Evolutionary conservation across 305 asterid genomes (phyloP), one percentile per base, ranked within the genome.

Genomic region (Caryopteris hybrid): DNA sequence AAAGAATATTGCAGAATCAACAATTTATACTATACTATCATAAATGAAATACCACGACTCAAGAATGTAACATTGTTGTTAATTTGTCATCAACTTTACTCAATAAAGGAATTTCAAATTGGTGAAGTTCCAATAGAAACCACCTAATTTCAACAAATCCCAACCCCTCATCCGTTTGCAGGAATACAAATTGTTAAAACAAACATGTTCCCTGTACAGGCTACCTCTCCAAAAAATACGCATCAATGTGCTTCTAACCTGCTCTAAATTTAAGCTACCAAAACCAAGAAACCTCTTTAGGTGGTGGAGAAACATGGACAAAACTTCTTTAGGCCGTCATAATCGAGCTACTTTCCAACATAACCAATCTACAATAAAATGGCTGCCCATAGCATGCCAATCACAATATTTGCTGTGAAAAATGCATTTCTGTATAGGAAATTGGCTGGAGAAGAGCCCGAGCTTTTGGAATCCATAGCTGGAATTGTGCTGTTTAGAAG

Each of bases 401-500:
- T 53, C 39, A 77, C 59, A 54, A 57, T 42, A 53, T 46, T 66
- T 13, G 76, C 75, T 0, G 54, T 65, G 8, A 36, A 47, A 43
- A 66, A 54, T 8, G 54, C 63, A 42, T 61, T 64, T 23, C 59
- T 45, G 62, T 51, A 27, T 6, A 71, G 23, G 56, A 57, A 70
- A 74, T 59, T 55, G 12, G 62, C 36, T 0, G 79, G 66, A 57
- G 82, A 62, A 57, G 82, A 62, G 4, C 63, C 72, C 8, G 92
- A 81, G 61, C 82, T 85, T 72, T 50, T 87, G 0, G 92, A 79
- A 73, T 85, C 87, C 82, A 83, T 75, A 12, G 86, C 86, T 48
- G 92, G 85, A 61, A 80, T 82, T 3, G 95, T 89, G 64, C 95
- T 53, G 64, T 89, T 89, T 72, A 82, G 75, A 45, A 82, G 68